A percentile compares a stretch with the other conserved stretches of the same genome.
Conservation (phyloP, 2,329 filamentous ascomycete species). For the Fusarium sambucinum region DNA sequence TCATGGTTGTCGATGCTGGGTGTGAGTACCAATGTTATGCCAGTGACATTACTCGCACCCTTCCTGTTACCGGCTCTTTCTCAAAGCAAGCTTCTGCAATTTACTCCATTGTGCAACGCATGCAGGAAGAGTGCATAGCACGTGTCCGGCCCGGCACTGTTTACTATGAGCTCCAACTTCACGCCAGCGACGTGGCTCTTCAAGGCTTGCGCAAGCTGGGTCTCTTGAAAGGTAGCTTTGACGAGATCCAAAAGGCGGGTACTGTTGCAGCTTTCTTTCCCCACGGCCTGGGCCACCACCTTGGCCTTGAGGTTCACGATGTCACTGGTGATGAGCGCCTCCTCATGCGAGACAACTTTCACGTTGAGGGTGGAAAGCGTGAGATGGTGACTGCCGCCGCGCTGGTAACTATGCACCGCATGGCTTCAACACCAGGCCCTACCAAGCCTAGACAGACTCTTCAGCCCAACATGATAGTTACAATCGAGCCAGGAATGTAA, state of each 20-base stretch:
- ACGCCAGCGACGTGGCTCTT: slow-evolving; percentile 79
- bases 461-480: slow-evolving; percentile 75
- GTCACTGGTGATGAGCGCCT: slow-evolving; percentile 59
- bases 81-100: slow-evolving; percentile 76
- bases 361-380: slow-evolving; percentile 56
- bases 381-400: slow-evolving; percentile 55
- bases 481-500: slow-evolving; percentile 80
- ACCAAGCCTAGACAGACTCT: slow-evolving; percentile 58
- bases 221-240: slow-evolving; percentile 73
- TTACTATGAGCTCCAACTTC: slow-evolving; percentile 78
- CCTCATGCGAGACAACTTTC: slow-evolving; percentile 46
- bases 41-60: slow-evolving; percentile 88
- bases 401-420: slow-evolving; percentile 49
- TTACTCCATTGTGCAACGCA: slow-evolving; percentile 81
- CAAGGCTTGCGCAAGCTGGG: slow-evolving; percentile 77
- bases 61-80: slow-evolving; percentile 80
- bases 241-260: slow-evolving; percentile 66
- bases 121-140: slow-evolving; percentile 82
- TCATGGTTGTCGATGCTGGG: slow-evolving; percentile 88
- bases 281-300: slow-evolving; percentile 73
- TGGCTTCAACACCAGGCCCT: slow-evolving; percentile 45
- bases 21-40: slow-evolving; percentile 89
- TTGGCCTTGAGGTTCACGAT: slow-evolving; percentile 75
- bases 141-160: slow-evolving; percentile 75
- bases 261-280: slow-evolving; percentile 74